Evolutionary conservation across 108 stramenopile genomes (phyloP).

Genomic region (Discostella pseudostelligera): DNA sequence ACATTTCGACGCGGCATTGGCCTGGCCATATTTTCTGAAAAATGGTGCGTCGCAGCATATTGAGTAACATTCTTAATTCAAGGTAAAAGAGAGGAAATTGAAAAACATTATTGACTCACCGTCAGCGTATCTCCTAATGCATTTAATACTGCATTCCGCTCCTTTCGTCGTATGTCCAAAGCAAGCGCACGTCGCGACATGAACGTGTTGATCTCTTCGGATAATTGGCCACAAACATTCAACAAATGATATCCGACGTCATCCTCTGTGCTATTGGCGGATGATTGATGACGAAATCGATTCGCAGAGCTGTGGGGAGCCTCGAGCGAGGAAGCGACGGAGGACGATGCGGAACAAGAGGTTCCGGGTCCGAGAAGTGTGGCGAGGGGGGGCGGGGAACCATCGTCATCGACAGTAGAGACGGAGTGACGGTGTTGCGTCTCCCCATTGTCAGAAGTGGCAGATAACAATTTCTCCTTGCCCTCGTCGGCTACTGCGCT

Average conservation of each 20-base stretch:
- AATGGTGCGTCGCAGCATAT: background rate
- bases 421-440: slow-evolving; percentile 15
- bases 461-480: background rate
- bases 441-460: slow-evolving; percentile 1
- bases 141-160: slow-evolving; percentile 60
- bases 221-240: slow-evolving; percentile 71
- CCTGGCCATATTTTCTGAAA: slow-evolving; percentile 64
- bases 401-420: slow-evolving; percentile 32
- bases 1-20: slow-evolving; percentile 76
- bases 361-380: slow-evolving; percentile 71
- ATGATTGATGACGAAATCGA: slow-evolving; percentile 46
- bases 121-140: slow-evolving; percentile 69
- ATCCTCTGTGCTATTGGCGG: slow-evolving; percentile 48
- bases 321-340: slow-evolving; percentile 84
- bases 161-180: slow-evolving; percentile 57
- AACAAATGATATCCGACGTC: slow-evolving; percentile 84
- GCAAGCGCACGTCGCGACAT: slow-evolving; percentile 75
- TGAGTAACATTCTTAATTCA: slow-evolving; percentile 7
- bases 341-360: slow-evolving; percentile 73
- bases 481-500: background rate
- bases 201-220: slow-evolving; percentile 71
- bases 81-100: background rate
- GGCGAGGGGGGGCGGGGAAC: slow-evolving; percentile 59
- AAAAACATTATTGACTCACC: slow-evolving; percentile 35
- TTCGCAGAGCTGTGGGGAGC: slow-evolving; percentile 65